Percentiles rank a stretch among this genome's conserved stretches.
Conservation (phyloP, 805 yeast species). For the Candida golubevii region DNA sequence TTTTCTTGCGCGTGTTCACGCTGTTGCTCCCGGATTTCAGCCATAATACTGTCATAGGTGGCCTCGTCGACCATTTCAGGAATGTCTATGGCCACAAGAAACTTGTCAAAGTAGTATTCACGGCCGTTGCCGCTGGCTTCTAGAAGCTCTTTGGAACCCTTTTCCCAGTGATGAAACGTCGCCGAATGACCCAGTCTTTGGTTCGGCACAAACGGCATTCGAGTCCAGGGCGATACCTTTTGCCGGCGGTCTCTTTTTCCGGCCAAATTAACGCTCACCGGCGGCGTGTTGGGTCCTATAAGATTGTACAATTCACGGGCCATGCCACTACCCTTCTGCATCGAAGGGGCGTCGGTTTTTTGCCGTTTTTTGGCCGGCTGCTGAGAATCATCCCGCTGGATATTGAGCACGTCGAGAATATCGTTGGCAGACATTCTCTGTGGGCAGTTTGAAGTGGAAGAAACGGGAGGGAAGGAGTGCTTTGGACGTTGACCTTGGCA, state of each 20-base stretch:
- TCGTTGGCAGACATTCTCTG: slow-evolving; percentile 40
- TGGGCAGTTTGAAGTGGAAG: neutral
- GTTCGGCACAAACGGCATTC: slow-evolving; percentile 55
- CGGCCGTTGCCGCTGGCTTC: slow-evolving; percentile 28
- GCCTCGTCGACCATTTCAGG: slow-evolving; percentile 62
- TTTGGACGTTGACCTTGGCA: too few relatives aligned
- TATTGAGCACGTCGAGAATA: slow-evolving; percentile 72
- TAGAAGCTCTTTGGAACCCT: slow-evolving; percentile 54
- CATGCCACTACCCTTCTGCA: slow-evolving; percentile 55
- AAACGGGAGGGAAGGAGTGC: neutral
- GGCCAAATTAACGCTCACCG: slow-evolving; percentile 40
- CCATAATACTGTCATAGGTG: slow-evolving; percentile 52
- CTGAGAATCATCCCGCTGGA: slow-evolving; percentile 44
- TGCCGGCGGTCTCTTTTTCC: slow-evolving; percentile 57
- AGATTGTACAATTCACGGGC: slow-evolving; percentile 85
- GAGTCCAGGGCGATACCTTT: slow-evolving; percentile 81
- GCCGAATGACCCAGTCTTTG: slow-evolving; percentile 42
- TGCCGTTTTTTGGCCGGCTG: slow-evolving; percentile 43
- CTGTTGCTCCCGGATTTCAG: slow-evolving; percentile 29
- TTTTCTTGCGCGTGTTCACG: slow-evolving; percentile 1
- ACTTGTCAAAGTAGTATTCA: slow-evolving; percentile 71
- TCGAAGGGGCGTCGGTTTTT: slow-evolving; percentile 18
- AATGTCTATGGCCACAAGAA: slow-evolving; percentile 61
- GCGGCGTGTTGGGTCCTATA: slow-evolving; percentile 90
- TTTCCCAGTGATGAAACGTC: slow-evolving; percentile 76